Base-by-base conservation (phyloP, 192 early-diverging fungal species). In the Geranomyces variabilis region DNA sequence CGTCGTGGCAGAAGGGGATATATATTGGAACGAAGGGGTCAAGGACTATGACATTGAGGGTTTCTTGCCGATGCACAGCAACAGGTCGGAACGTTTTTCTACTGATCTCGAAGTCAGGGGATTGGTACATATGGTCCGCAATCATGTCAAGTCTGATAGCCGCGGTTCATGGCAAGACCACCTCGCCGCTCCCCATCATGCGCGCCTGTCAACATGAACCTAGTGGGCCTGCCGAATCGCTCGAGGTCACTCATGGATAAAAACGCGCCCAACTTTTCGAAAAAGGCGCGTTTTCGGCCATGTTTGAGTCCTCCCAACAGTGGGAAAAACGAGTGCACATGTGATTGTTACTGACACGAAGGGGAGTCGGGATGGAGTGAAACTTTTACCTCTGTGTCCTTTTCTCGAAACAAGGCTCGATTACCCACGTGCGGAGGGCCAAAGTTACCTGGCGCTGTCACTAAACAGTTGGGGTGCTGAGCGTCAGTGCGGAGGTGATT, bases 121-220 rank as follows among this genome's bases (percentile, higher is more conserved):
- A 53, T 53, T n/a, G 51, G 51, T 53, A 53, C 51, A 53, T 53
- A 53, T 53, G 51, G 51, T 53, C 51, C 6, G 51, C 51, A 53
- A 53, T 53, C 51, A 53, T 53, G 51, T 53, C 51, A 15, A 53
- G 51, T 53, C 51, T 53, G 51, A 53, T 15, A 53, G 51, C 17
- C 51, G 51, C 51, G 17, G 51, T 3, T 53, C 51, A 53, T 53
- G 2, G 51, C 46, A n/a, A n/a, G n/a, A n/a, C n/a, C n/a, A n/a
- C n/a, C 36, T 41, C 36, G 36, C 26, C 51, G 51, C 51, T 53
- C 51, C 51, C 51, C 3, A 26, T 53, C 26, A 53, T 4, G 51
- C 51, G 51, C 51, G 19, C 51, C 15, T 53, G 51, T 53, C 51
- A 53, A 53, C 51, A 3, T 53, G 51, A 53, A 53, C 51, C 51